Percentiles rank a stretch among this genome's conserved stretches.
Evolutionary conservation across 2,329 filamentous ascomycete genomes (phyloP).

Genomic region (Neurospora crassa): DNA sequence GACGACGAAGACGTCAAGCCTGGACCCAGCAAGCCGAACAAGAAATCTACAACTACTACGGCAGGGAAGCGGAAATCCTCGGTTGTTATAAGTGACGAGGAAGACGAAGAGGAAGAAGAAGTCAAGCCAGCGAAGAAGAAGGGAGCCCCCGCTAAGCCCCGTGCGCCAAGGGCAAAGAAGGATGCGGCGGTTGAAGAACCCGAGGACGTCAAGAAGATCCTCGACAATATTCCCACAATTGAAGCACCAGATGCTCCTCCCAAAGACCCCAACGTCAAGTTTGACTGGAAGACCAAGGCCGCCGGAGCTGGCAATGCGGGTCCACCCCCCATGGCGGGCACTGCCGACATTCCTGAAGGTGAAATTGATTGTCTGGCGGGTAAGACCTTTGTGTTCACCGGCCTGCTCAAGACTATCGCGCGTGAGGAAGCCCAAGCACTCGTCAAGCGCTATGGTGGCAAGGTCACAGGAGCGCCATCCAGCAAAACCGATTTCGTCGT

Average conservation of each 20-base stretch:
- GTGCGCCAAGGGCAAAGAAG: slow-evolving; percentile 54
- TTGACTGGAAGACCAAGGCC: slow-evolving; percentile 61
- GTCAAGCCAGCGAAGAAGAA: slow-evolving; percentile 52
- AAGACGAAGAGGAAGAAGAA: slow-evolving; percentile 47
- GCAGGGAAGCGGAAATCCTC: slow-evolving; percentile 50
- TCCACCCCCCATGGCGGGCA: slow-evolving; percentile 52
- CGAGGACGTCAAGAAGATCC: slow-evolving; percentile 68
- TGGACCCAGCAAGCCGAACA: slow-evolving; percentile 22
- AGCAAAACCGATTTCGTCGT: slow-evolving; percentile 93
- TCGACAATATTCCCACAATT: slow-evolving; percentile 79
- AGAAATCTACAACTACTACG: slow-evolving; percentile 20
- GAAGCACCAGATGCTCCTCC: slow-evolving; percentile 75
- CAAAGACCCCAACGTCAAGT: slow-evolving; percentile 61
- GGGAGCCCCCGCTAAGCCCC: slow-evolving; percentile 44
- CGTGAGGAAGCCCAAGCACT: slow-evolving; percentile 78
- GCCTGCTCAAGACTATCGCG: slow-evolving; percentile 68
- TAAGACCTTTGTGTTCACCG: slow-evolving; percentile 90
- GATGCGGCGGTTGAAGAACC: slow-evolving; percentile 52
- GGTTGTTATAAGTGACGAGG: slow-evolving; percentile 44
- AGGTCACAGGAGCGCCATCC: slow-evolving; percentile 76
- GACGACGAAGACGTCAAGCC: slow-evolving; percentile 23
- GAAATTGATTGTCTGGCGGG: slow-evolving; percentile 85
- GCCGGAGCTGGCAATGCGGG: slow-evolving; percentile 51
- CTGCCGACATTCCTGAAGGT: slow-evolving; percentile 68
- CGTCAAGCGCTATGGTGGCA: slow-evolving; percentile 90